Percentiles rank a stretch among this genome's conserved stretches.
phyloP scores from a whole-genome alignment of 208 protist genomes.

The Trypanosoma platydactyli region DNA sequence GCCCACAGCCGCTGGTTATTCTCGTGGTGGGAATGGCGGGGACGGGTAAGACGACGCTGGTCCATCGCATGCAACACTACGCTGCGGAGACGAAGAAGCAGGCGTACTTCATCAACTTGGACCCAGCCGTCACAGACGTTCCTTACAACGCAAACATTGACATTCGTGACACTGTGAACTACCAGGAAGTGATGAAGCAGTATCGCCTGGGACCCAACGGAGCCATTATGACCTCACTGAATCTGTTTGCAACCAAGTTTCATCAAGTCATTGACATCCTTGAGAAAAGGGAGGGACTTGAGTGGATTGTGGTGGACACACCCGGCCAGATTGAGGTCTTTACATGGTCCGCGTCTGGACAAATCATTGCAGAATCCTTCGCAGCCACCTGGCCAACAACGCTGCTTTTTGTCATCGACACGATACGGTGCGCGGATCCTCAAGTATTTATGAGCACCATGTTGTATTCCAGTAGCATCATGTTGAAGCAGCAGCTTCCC shows the following conservation, averaged over 20 bases:
- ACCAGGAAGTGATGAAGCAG: slow-evolving; percentile 98
- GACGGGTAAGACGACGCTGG: slow-evolving; percentile 98
- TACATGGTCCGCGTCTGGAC: slow-evolving; percentile 98
- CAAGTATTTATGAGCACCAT: slow-evolving; percentile 99
- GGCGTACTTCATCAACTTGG: slow-evolving; percentile 98
- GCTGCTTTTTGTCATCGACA: slow-evolving; percentile 98
- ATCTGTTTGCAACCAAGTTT: slow-evolving; percentile 98
- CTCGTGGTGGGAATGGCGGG: slow-evolving; percentile 99
- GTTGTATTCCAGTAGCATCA: slow-evolving; percentile 98
- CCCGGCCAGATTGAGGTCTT: slow-evolving; percentile 99
- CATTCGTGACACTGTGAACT: slow-evolving; percentile 99
- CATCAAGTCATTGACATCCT: slow-evolving; percentile 96
- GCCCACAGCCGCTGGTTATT: slow-evolving; percentile 87
- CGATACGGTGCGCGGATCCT: slow-evolving; percentile 90
- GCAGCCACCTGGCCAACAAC: slow-evolving; percentile 94
- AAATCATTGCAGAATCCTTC: slow-evolving; percentile 97
- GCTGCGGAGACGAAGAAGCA: slow-evolving; percentile 63
- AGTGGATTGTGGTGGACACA: slow-evolving; percentile 98
- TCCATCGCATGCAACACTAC: slow-evolving; percentile 96
- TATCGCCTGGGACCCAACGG: slow-evolving; percentile 98
- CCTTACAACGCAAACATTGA: slow-evolving; percentile 98
- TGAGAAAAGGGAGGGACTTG: slow-evolving; percentile 73
- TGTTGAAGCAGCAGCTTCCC: slow-evolving; percentile 98
- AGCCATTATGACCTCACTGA: slow-evolving; percentile 98
- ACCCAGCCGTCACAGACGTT: slow-evolving; percentile 96